Conservation (phyloP, 1,139 yeast genomes). For the Yamadazyma taylorii region DNA sequence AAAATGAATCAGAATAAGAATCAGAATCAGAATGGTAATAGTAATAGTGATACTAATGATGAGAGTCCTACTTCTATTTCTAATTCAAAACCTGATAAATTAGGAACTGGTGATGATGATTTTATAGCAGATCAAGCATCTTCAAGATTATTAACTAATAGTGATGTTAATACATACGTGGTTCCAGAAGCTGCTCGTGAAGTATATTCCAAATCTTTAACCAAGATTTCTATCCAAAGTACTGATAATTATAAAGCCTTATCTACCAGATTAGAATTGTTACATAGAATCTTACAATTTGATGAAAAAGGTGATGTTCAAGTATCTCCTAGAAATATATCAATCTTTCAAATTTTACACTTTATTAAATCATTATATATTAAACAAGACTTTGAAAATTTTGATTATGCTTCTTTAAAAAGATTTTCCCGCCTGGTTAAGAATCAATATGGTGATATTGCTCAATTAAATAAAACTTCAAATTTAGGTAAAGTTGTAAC, state of each 20-base stretch:
- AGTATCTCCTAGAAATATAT: slow-evolving; percentile 46
- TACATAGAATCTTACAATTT: slow-evolving; percentile 57
- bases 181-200: slow-evolving; percentile 39
- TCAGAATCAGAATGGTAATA: no score
- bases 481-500: slow-evolving; percentile 18
- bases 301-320: slow-evolving; percentile 38
- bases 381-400: neutral
- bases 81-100: neutral
- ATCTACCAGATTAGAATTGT: slow-evolving; percentile 45
- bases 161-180: slow-evolving; percentile 37
- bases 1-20: slow-evolving; percentile 1
- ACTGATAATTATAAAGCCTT: slow-evolving; percentile 32
- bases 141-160: slow-evolving; percentile 35
- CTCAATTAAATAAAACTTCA: slow-evolving; percentile 4
- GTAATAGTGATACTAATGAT: no score
- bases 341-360: slow-evolving; percentile 48
- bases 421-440: neutral
- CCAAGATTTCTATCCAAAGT: slow-evolving; percentile 31
- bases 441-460: neutral
- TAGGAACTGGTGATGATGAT: slow-evolving; percentile 20
- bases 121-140: slow-evolving; percentile 41
- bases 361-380: slow-evolving; percentile 21
- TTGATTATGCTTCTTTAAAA: slow-evolving; percentile 14
- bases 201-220: slow-evolving; percentile 29
- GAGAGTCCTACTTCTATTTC: neutral